A percentile compares a stretch with the other conserved stretches of the same genome.
Evolutionary conservation across 2,329 filamentous ascomycete species (phyloP).

Genomic region (Botrytis fragariae): DNA sequence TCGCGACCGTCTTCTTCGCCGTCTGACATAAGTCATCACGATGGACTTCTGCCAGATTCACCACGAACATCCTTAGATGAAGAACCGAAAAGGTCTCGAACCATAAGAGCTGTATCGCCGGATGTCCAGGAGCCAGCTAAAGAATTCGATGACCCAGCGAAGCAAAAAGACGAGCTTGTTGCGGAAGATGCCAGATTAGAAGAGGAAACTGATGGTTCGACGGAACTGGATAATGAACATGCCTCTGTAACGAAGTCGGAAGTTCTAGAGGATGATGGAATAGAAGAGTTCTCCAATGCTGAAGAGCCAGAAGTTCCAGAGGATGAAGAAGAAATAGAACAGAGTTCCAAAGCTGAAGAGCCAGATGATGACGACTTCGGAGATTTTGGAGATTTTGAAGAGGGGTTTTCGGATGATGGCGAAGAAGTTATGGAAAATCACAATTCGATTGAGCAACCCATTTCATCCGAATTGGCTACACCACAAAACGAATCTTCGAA

Average conservation of each 20-base stretch:
- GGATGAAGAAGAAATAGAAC: conserved; percentile 10
- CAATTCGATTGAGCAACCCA: neutral
- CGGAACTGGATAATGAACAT: neutral
- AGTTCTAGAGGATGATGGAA: conserved; percentile 12
- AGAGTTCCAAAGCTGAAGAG: neutral
- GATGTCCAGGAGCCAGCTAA: conserved; percentile 33
- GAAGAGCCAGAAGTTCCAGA: conserved; percentile 11
- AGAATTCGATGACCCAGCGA: conserved; percentile 33
- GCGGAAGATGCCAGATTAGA: neutral
- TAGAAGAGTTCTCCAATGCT: conserved; percentile 1
- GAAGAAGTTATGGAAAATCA: conserved; percentile 22
- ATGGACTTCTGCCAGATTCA: conserved; percentile 34
- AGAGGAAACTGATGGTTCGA: neutral
- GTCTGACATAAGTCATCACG: conserved; percentile 35
- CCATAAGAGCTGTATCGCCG: conserved; percentile 16
- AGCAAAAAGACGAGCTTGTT: conserved; percentile 23
- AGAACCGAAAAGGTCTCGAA: conserved; percentile 28
- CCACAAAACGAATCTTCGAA: neutral
- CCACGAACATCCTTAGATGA: conserved; percentile 39
- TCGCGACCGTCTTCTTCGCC: conserved; percentile 35
- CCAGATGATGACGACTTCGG: conserved; percentile 39
- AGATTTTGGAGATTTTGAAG: conserved; percentile 43
- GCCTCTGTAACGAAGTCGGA: neutral
- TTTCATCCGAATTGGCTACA: neutral
- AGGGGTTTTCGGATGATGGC: conserved; percentile 32